These are phyloP conservation scores for Aspergillus fumigatiaffinis DNA, from an alignment of 2,329 filamentous ascomycete species.

Conservation along the genomic window DNA sequence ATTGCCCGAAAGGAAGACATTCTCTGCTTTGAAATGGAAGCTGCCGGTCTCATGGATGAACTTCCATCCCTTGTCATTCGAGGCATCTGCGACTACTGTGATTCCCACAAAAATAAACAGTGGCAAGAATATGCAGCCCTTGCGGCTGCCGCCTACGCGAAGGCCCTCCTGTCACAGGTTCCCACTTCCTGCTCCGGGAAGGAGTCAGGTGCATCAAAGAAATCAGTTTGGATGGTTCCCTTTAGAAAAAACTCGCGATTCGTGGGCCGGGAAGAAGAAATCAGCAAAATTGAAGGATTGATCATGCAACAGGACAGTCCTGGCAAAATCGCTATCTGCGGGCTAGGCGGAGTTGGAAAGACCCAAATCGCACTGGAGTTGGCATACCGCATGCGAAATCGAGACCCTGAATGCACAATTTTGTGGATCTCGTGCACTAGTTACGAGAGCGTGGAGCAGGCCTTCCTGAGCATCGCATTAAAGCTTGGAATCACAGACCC, in stretches of 20 bases:
- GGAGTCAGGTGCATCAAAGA: too few relatives aligned
- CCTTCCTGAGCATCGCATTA: constrained; percentile 7
- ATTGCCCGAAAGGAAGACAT: background rate
- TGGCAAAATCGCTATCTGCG: constrained; percentile 2
- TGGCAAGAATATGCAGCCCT: background rate
- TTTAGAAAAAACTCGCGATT: constrained; percentile 10
- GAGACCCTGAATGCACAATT: constrained; percentile 13
- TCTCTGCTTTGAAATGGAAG: background rate
- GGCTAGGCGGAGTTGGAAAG: constrained; percentile 17
- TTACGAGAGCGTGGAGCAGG: constrained; percentile 13
- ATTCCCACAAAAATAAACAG: background rate
- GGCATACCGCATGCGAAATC: constrained; percentile 15
- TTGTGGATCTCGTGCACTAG: constrained; percentile 29
- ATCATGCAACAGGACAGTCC: background rate
- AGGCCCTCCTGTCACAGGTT: too few relatives aligned
- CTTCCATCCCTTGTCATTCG: background rate
- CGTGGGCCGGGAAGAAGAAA: background rate
- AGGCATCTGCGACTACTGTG: background rate
- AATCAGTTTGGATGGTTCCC: constrained; percentile 13
- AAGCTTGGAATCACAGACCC: constrained; percentile 1
- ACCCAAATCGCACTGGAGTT: constrained; percentile 25
- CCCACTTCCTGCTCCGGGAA: too few relatives aligned
- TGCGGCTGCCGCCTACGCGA: background rate
- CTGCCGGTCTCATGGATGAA: background rate
- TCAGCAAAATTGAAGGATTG: background rate